phyloP scores from a whole-genome alignment of 169 alveolate genomes.

The Plasmodium gonderi region DNA sequence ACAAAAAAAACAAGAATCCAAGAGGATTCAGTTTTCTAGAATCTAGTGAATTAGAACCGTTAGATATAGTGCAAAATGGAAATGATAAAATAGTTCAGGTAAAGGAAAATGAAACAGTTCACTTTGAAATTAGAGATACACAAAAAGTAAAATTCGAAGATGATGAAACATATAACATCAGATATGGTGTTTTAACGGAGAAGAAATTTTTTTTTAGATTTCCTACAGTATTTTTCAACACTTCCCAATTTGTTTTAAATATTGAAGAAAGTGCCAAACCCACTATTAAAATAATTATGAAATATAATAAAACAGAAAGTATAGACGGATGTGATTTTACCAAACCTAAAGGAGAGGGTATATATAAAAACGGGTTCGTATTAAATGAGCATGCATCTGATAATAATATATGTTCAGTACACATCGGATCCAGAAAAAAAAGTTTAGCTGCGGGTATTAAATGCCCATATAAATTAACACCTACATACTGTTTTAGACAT shows the following conservation, averaged over 20 bases:
- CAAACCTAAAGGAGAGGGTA: constrained; percentile 36
- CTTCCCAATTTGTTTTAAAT: not conserved
- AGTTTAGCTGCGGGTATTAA: constrained; percentile 17
- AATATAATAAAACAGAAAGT: constrained; percentile 7
- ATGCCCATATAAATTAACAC: constrained; percentile 61
- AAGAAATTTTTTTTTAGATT: not conserved
- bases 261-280: not conserved
- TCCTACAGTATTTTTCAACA: constrained; percentile 16
- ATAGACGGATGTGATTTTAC: constrained; percentile 71
- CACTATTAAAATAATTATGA: not conserved
- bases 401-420: constrained; percentile 40
- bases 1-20: not conserved
- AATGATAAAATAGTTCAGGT: not conserved
- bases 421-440: constrained; percentile 9
- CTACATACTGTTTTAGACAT: constrained; percentile 42
- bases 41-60: not conserved
- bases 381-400: not conserved
- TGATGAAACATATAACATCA: constrained; percentile 8
- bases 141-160: not conserved
- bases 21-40: not conserved
- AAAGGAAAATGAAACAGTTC: constrained; percentile 21
- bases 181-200: not conserved
- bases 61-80: not conserved
- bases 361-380: constrained; percentile 18
- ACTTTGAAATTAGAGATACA: not conserved